phyloP scores from a whole-genome alignment of 129 eudicot species.

The Ambrosia artemisiifolia region DNA sequence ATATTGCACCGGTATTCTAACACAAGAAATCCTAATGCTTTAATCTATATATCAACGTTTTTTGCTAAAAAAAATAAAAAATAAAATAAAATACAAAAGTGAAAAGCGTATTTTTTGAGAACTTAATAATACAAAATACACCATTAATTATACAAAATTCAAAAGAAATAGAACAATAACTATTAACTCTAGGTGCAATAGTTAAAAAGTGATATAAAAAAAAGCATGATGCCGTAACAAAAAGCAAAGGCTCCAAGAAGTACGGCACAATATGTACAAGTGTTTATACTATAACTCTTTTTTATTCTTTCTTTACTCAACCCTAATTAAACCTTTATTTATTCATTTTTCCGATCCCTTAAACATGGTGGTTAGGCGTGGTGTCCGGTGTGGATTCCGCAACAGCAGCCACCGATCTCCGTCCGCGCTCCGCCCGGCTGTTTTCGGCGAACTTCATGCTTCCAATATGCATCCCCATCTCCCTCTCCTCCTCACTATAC shows the following conservation, averaged over 20 bases:
- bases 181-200: background rate
- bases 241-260: background rate
- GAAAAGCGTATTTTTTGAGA: background rate
- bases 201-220: background rate
- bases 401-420: constrained; percentile 20
- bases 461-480: constrained; percentile 43
- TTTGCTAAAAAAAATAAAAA: too few relatives aligned
- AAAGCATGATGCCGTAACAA: background rate
- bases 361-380: constrained; percentile 38
- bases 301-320: background rate
- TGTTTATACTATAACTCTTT: background rate
- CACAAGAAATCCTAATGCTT: too few relatives aligned
- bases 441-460: constrained; percentile 56
- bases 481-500: constrained; percentile 52
- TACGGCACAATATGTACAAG: constrained; percentile 20
- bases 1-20: too few relatives aligned
- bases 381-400: constrained; percentile 23
- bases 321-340: background rate
- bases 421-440: constrained; percentile 51
- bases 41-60: too few relatives aligned
- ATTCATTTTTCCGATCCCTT: background rate
- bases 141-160: background rate
- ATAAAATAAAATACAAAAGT: too few relatives aligned
- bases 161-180: background rate
- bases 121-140: background rate